Evolutionary conservation across 768 basidiomycete species (phyloP).

Genomic region (Boletus sp.): DNA sequence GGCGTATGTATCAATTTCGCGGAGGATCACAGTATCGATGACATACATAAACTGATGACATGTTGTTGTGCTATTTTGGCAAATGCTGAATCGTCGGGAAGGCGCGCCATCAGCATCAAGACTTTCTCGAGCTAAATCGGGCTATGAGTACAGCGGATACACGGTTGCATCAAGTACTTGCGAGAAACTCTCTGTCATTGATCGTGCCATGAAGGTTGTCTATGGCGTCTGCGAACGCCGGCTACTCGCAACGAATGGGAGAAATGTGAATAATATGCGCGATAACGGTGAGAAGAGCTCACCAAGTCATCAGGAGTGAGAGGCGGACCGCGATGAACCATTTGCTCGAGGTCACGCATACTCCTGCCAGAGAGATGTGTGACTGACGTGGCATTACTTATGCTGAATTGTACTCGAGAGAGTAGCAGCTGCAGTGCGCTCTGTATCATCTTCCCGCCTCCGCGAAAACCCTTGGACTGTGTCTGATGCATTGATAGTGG

Average conservation of each 20-base stretch:
- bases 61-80: conserved; percentile 44
- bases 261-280: background rate
- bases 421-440: conserved; percentile 14
- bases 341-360: conserved; percentile 29
- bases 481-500: conserved; percentile 4
- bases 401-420: conserved; percentile 7
- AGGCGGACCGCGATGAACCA: conserved; percentile 27
- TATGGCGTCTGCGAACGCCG: conserved; percentile 49
- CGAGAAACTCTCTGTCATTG: conserved; percentile 64
- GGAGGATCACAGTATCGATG: background rate
- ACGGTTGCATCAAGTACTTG: conserved; percentile 27
- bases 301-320: conserved; percentile 30
- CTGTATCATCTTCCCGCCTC: conserved; percentile 1
- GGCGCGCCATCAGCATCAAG: conserved; percentile 57
- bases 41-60: conserved; percentile 58
- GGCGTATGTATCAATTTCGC: background rate
- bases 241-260: conserved; percentile 31
- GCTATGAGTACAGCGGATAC: conserved; percentile 4
- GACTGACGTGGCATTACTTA: background rate
- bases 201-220: conserved; percentile 40
- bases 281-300: background rate
- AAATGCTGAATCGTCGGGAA: conserved; percentile 32
- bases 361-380: conserved; percentile 8
- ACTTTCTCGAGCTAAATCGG: conserved; percentile 59
- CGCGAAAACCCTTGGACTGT: background rate